A percentile compares a stretch with the other conserved stretches of the same genome.
Evolutionary conservation across 345 rosid genomes (phyloP).

Genomic region (Dipteronia dyeriana): DNA sequence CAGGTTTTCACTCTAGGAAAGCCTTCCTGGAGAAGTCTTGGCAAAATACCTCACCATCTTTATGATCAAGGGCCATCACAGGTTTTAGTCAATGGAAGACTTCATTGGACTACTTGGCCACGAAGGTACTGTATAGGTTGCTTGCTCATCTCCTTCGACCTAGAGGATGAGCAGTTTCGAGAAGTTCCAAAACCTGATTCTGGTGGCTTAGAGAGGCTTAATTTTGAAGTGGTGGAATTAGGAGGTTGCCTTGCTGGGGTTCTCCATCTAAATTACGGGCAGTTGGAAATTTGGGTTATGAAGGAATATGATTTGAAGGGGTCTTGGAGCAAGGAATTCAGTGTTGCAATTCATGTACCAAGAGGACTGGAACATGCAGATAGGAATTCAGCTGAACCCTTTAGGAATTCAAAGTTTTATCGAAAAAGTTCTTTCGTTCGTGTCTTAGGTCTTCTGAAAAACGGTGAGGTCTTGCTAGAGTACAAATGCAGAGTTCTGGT

Average conservation of each 20-base stretch:
- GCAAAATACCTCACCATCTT: conserved; percentile 9
- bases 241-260: conserved; percentile 29
- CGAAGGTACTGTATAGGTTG: background rate
- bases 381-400: background rate
- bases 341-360: conserved; percentile 19
- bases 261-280: background rate
- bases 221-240: conserved; percentile 4
- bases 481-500: conserved; percentile 5
- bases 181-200: conserved; percentile 19
- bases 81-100: conserved; percentile 30
- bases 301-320: conserved; percentile 26
- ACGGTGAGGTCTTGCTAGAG: background rate
- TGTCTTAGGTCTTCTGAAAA: conserved; percentile 12
- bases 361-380: conserved; percentile 11
- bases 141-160: conserved; percentile 25
- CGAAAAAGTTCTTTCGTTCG: background rate
- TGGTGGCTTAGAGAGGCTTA: background rate
- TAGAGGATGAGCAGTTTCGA: conserved; percentile 29
- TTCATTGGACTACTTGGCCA: conserved; percentile 29
- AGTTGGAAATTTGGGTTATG: conserved; percentile 27
- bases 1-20: conserved; percentile 37
- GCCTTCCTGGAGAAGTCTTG: conserved; percentile 32
- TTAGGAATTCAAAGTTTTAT: background rate
- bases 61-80: conserved; percentile 4
- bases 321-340: conserved; percentile 34